phyloP scores from a whole-genome alignment of 1,284 basidiomycete genomes.

The Wolfiporia cocos region DNA sequence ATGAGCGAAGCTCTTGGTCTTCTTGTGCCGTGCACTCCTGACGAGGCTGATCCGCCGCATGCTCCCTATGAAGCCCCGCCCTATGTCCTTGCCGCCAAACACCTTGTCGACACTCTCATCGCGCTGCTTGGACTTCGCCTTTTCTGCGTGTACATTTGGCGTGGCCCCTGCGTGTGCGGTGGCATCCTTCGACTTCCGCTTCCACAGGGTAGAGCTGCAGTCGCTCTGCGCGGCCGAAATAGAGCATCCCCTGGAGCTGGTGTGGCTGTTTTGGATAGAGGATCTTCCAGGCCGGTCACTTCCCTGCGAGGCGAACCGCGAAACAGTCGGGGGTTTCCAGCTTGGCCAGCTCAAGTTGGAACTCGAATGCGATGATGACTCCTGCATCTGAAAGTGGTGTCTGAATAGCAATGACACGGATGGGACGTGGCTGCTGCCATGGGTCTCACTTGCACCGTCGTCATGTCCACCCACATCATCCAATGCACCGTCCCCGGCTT shows the following conservation, averaged over 20 bases:
- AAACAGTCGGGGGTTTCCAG: conserved; percentile 15
- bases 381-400: conserved; percentile 34
- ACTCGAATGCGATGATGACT: conserved; percentile 18
- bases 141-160: too few relatives aligned
- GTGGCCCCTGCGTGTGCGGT: too few relatives aligned
- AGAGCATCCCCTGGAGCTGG: conserved; percentile 21
- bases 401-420: conserved; percentile 22
- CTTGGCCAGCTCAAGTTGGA: conserved; percentile 10
- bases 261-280: conserved; percentile 17
- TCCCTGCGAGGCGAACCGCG: conserved; percentile 41
- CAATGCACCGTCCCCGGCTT: neutral
- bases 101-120: too few relatives aligned
- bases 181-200: conserved; percentile 19
- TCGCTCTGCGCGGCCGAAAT: conserved; percentile 26
- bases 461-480: too few relatives aligned
- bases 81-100: conserved; percentile 34
- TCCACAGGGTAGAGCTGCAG: too few relatives aligned
- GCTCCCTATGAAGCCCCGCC: conserved; percentile 54
- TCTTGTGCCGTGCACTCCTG: conserved; percentile 35
- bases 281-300: conserved; percentile 14
- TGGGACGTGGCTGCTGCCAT: conserved; percentile 17
- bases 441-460: too few relatives aligned
- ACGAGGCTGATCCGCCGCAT: conserved; percentile 61
- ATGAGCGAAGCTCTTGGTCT: conserved; percentile 35
- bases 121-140: too few relatives aligned